Percentiles rank a stretch among this genome's conserved stretches.
phyloP scores from a whole-genome alignment of 495 filamentous ascomycete species.

The Hypoxylon cercidicola region DNA sequence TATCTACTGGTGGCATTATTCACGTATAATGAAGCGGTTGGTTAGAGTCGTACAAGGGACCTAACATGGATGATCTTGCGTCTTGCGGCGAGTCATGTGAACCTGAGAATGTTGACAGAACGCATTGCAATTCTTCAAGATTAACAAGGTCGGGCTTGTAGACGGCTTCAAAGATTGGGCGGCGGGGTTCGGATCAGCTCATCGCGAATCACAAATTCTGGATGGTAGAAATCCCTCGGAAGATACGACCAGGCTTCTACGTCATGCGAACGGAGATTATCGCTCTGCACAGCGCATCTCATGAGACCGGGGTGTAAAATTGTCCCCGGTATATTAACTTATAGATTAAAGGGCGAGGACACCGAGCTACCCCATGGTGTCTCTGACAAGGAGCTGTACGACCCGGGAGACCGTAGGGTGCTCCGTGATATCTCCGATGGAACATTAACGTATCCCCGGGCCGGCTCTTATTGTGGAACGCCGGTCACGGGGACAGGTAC shows the following conservation, averaged over 20 bases:
- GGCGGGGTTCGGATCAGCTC: conserved; percentile 73
- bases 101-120: conserved; percentile 70
- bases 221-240: conserved; percentile 71
- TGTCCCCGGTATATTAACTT: conserved; percentile 81
- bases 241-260: conserved; percentile 71
- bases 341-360: conserved; percentile 41
- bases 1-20: conserved; percentile 64
- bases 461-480: conserved; percentile 53
- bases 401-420: conserved; percentile 48
- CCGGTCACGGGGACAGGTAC: conserved; percentile 23
- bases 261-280: conserved; percentile 81
- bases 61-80: conserved; percentile 71
- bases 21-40: conserved; percentile 73
- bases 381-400: conserved; percentile 47
- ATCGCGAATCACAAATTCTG: conserved; percentile 73
- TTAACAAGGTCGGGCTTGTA: conserved; percentile 66
- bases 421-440: conserved; percentile 54
- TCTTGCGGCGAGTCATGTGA: conserved; percentile 75
- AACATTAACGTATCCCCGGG: conserved; percentile 61
- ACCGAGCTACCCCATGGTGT: conserved; percentile 50
- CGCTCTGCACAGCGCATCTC: conserved; percentile 71
- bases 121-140: conserved; percentile 76
- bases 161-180: conserved; percentile 48
- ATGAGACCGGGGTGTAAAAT: conserved; percentile 71
- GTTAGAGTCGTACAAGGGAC: conserved; percentile 67